Percentiles rank a stretch among this genome's conserved stretches.
Conservation (phyloP, 345 rosid species). For the Corchorus olitorius region DNA sequence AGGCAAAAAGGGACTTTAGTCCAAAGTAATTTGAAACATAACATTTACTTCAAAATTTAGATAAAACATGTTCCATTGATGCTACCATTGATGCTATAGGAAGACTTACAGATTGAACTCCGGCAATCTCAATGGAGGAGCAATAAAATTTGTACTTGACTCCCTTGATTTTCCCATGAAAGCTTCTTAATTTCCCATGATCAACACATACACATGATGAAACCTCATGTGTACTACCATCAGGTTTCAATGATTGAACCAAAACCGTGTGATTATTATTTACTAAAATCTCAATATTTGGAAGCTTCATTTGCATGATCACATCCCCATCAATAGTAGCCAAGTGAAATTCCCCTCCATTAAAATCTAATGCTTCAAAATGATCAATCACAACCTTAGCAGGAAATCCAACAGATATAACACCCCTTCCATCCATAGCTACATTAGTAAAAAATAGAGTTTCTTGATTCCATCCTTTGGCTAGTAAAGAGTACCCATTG, state of each 20-base stretch:
- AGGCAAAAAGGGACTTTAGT: no score
- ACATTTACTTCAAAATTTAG: background rate
- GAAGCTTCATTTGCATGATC: conserved; percentile 26
- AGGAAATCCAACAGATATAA: conserved; percentile 41
- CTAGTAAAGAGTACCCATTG: conserved; percentile 26
- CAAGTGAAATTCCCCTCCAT: conserved; percentile 39
- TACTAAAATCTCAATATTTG: conserved; percentile 14
- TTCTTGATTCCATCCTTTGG: conserved; percentile 27
- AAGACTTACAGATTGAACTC: conserved; percentile 35
- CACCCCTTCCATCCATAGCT: conserved; percentile 39
- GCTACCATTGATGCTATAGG: background rate
- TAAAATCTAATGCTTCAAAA: conserved; percentile 33
- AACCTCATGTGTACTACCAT: background rate
- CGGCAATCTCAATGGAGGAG: conserved; percentile 38
- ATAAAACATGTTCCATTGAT: background rate
- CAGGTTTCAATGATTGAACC: conserved; percentile 15
- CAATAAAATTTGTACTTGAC: conserved; percentile 29
- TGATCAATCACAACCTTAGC: conserved; percentile 22
- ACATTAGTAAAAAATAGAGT: conserved; percentile 28
- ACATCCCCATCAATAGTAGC: conserved; percentile 30
- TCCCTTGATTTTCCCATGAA: conserved; percentile 19
- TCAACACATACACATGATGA: conserved; percentile 19
- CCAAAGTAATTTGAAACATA: background rate
- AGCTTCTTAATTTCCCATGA: background rate
- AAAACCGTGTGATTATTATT: conserved; percentile 17